Conservation (phyloP, 2,329 filamentous ascomycete genomes). For the Chrysosporium queenslandicum region DNA sequence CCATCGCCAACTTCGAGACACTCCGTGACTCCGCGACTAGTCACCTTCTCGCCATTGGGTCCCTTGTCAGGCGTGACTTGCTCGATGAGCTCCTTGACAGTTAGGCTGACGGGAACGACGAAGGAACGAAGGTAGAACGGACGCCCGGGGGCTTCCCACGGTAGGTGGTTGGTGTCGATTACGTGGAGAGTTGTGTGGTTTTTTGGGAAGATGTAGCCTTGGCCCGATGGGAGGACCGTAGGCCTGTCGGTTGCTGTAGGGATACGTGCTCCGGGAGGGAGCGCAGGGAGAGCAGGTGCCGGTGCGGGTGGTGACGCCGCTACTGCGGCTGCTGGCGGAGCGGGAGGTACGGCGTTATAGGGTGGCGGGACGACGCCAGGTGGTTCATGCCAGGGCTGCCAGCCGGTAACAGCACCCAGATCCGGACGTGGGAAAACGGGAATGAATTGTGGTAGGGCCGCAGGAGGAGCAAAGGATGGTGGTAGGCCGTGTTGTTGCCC, state of each 20-base stretch:
- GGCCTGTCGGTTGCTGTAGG: constrained; percentile 43
- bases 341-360: background rate
- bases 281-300: constrained; percentile 19
- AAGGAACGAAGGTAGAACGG: constrained; percentile 41
- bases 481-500: constrained; percentile 8
- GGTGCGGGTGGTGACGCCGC: too few relatives aligned
- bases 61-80: constrained; percentile 50
- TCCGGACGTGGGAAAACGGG: constrained; percentile 12
- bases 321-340: constrained; percentile 13
- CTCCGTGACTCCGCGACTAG: constrained; percentile 46
- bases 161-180: constrained; percentile 36
- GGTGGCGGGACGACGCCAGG: constrained; percentile 4
- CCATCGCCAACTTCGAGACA: constrained; percentile 47
- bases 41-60: constrained; percentile 13
- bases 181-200: constrained; percentile 53
- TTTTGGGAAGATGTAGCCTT: constrained; percentile 52
- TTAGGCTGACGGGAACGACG: constrained; percentile 46
- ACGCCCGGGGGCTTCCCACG: constrained; percentile 28
- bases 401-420: constrained; percentile 7
- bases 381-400: constrained; percentile 13
- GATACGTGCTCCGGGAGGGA: constrained; percentile 46
- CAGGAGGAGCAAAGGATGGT: background rate
- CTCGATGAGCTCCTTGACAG: constrained; percentile 48
- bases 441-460: constrained; percentile 9
- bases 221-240: constrained; percentile 44